A percentile compares a stretch with the other conserved stretches of the same genome.
These are phyloP conservation scores for Penicillium ucsense DNA, from an alignment of 495 filamentous ascomycete species.

Conservation along the genomic window DNA sequence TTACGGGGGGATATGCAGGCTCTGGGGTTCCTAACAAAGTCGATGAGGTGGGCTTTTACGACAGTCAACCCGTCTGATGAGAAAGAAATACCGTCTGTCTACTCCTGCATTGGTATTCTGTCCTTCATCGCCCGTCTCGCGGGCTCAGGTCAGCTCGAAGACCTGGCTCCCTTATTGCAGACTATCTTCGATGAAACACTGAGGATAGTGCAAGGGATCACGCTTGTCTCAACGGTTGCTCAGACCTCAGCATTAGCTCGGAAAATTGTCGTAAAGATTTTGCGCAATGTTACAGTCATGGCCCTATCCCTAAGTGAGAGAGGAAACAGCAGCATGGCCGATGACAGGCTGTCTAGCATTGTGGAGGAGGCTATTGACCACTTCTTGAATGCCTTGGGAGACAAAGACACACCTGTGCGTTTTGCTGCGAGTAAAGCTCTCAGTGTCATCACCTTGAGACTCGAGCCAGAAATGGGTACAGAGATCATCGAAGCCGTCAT, in stretches of 20 bases:
- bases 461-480: slow-evolving; percentile 67
- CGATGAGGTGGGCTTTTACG: slow-evolving; percentile 59
- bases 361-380: slow-evolving; percentile 56
- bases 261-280: slow-evolving; percentile 73
- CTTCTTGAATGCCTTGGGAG: slow-evolving; percentile 57
- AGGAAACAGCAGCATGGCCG: slow-evolving; percentile 24
- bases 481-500: slow-evolving; percentile 83
- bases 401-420: slow-evolving; percentile 82
- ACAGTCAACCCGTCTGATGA: slow-evolving; percentile 35
- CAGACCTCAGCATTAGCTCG: slow-evolving; percentile 63
- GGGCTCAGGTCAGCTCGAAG: slow-evolving; percentile 41
- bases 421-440: slow-evolving; percentile 88
- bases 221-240: slow-evolving; percentile 36
- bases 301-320: slow-evolving; percentile 39
- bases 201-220: slow-evolving; percentile 25
- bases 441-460: slow-evolving; percentile 69
- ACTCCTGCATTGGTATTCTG: slow-evolving; percentile 62
- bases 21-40: slow-evolving; percentile 52
- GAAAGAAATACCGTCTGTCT: slow-evolving; percentile 33
- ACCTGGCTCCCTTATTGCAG: slow-evolving; percentile 41
- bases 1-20: slow-evolving; percentile 80
- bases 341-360: slow-evolving; percentile 37
- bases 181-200: slow-evolving; percentile 42
- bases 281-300: slow-evolving; percentile 59
- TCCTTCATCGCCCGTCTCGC: slow-evolving; percentile 69